Conservation (phyloP, 805 yeast species). For the Zygotorulaspora danielsina region DNA sequence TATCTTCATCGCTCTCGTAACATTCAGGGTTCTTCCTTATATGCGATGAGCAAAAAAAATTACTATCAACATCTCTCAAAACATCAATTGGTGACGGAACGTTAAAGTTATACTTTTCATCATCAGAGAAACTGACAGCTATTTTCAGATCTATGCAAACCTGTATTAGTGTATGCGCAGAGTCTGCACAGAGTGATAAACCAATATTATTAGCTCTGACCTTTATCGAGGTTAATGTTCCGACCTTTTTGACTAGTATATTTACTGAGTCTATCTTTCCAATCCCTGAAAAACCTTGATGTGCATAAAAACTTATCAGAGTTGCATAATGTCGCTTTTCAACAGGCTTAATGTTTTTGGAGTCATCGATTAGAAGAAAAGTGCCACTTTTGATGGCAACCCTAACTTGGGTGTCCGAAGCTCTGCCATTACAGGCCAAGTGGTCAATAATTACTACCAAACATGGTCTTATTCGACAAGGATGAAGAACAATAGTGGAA, state of each 20-base stretch:
- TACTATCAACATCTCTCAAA: conserved; percentile 39
- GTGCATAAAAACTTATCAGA: conserved; percentile 20
- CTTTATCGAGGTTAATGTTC: conserved; percentile 42
- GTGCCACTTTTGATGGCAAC: conserved; percentile 48
- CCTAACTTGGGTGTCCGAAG: conserved; percentile 36
- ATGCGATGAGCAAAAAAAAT: conserved; percentile 21
- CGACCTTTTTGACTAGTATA: conserved; percentile 4
- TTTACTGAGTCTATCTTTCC: conserved; percentile 20
- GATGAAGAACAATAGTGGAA: conserved; percentile 57
- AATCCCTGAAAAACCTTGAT: conserved; percentile 28
- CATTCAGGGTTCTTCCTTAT: conserved; percentile 10
- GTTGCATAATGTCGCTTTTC: conserved; percentile 18
- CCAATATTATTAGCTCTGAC: conserved; percentile 46
- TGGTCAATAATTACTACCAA: conserved; percentile 52
- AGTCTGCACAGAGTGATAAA: conserved; percentile 75
- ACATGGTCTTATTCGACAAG: conserved; percentile 56
- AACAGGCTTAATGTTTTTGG: conserved; percentile 28
- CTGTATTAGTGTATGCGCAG: conserved; percentile 67
- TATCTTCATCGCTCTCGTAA: conserved; percentile 24
- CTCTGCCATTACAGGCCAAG: conserved; percentile 43
- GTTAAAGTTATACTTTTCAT: conserved; percentile 49
- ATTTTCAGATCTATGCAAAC: conserved; percentile 66
- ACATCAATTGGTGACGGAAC: conserved; percentile 35
- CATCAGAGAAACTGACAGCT: conserved; percentile 56
- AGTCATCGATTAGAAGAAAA: conserved; percentile 63